Conservation (phyloP, 345 rosid species). For the Linum trigynum region DNA sequence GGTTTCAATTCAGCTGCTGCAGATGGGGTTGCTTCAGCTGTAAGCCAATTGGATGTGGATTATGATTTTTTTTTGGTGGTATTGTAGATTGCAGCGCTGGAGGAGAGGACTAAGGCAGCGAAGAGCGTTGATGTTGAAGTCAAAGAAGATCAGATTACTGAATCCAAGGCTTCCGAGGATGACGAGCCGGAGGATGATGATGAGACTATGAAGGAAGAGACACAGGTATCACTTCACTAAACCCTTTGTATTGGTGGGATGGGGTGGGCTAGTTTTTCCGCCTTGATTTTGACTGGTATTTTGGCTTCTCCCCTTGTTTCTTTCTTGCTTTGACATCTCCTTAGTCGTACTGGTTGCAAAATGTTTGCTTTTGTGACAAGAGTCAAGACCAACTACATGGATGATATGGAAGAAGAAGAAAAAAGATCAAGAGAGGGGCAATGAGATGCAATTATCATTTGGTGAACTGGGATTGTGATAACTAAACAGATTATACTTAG, state of each 20-base stretch:
- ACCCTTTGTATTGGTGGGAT: not conserved
- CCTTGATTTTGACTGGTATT: not conserved
- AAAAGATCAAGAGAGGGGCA: no score
- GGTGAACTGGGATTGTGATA: no score
- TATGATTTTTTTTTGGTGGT: not conserved
- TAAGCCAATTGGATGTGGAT: not conserved
- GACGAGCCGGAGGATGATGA: slow-evolving; percentile 26
- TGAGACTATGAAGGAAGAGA: slow-evolving; percentile 21
- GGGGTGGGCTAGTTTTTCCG: not conserved
- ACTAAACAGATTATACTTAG: no score
- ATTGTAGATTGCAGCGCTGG: slow-evolving; percentile 59
- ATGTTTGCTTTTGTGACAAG: no score
- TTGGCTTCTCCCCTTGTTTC: no score
- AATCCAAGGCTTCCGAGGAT: slow-evolving; percentile 21
- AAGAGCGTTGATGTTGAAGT: slow-evolving; percentile 40
- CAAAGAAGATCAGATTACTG: slow-evolving; percentile 23
- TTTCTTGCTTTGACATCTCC: no score
- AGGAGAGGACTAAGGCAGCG: slow-evolving; percentile 40
- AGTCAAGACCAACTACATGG: no score
- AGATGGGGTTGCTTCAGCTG: not conserved
- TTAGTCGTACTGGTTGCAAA: no score
- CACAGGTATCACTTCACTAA: slow-evolving; percentile 23
- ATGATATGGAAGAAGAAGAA: no score
- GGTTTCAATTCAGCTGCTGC: not conserved
- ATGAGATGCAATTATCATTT: no score